These are phyloP conservation scores for Fusarium sp. DNA, from an alignment of 2,329 filamentous ascomycete species.

Conservation along the genomic window DNA sequence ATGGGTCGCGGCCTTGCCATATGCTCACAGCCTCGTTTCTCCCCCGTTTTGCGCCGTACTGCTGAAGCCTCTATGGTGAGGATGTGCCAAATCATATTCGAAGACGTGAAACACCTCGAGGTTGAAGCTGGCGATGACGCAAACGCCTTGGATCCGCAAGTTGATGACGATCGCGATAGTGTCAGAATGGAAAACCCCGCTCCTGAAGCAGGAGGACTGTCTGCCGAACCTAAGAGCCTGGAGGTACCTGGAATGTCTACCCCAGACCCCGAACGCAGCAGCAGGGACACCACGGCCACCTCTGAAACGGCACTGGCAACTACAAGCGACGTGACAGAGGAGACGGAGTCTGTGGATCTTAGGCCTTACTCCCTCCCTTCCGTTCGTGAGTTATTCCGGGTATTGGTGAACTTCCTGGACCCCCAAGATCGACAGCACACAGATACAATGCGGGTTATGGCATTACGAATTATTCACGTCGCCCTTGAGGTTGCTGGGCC, in stretches of 20 bases:
- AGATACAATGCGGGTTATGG: constrained; percentile 97
- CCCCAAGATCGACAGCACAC: constrained; percentile 93
- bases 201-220: constrained; percentile 32
- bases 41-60: constrained; percentile 87
- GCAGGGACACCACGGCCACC: constrained; percentile 65
- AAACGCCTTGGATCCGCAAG: constrained; percentile 72
- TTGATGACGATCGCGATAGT: constrained; percentile 74
- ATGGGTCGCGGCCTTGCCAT: constrained; percentile 98
- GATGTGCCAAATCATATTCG: constrained; percentile 99
- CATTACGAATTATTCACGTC: constrained; percentile 94
- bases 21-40: constrained; percentile 92
- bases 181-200: constrained; percentile 76
- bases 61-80: constrained; percentile 98
- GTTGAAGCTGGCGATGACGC: constrained; percentile 75
- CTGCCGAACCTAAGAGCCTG: constrained; percentile 29
- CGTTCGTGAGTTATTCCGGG: constrained; percentile 92
- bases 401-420: constrained; percentile 91
- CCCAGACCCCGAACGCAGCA: constrained; percentile 42
- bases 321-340: constrained; percentile 50
- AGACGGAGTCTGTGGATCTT: constrained; percentile 66
- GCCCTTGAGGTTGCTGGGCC: constrained; percentile 95
- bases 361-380: constrained; percentile 94
- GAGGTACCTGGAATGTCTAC: constrained; percentile 27
- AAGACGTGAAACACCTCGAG: constrained; percentile 84
- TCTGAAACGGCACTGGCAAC: constrained; percentile 45